Base-by-base conservation (phyloP, 768 basidiomycete genomes). In the Lepiota brunneoincarnata region DNA sequence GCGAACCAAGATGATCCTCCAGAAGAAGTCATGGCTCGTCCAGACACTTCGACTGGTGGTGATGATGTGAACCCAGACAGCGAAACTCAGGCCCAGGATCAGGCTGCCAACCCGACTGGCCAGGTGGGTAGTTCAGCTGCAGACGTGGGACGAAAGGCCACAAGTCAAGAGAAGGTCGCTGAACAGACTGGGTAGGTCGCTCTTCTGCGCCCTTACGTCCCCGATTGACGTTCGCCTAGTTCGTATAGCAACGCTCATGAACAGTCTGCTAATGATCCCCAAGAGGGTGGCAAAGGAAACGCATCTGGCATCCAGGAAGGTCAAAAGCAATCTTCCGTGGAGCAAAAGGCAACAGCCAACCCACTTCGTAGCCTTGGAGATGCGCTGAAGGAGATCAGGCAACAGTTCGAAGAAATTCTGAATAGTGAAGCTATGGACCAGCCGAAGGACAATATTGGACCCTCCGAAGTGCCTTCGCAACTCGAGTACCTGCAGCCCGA, bases 321-420 rank as follows among this genome's bases (percentile, higher is more conserved):
- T 11, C 69, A 69, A 15, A 69, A 68, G 7, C 59, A 72, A 18
- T 68, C 76, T 14, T 73, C 71, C 42, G 72, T 70, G 4, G 73
- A 78, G 21, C 65, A 62, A 24, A 71, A 72, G 50, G 61, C 68
- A 7, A 51, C 67, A 28, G 66, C 69, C 28, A 84, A 89, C 60
- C 83, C 86, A 3, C 69, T 85, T 35, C 90, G 93, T 46, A 89
- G 83, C 58, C 82, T 94, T 2, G 93, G 93, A 26, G 93, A 97
- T 62, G 80, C 89, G 0, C 67, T 91, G 48, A 82, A 87, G 59
- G 88, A 95, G 61, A 87, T 95, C 50, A 84, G 80, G 45, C 83
- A 88, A 56, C 84, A 87, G n/a, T 83, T 93, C 59, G 84, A 94
- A 54, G 88, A 92, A 55, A 96, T 98, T 56, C 71, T 88, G 51